Percentiles rank a stretch among this genome's conserved stretches.
Evolutionary conservation across 2,329 filamentous ascomycete species (phyloP).

Genomic region (Colletotrichum godetiae): DNA sequence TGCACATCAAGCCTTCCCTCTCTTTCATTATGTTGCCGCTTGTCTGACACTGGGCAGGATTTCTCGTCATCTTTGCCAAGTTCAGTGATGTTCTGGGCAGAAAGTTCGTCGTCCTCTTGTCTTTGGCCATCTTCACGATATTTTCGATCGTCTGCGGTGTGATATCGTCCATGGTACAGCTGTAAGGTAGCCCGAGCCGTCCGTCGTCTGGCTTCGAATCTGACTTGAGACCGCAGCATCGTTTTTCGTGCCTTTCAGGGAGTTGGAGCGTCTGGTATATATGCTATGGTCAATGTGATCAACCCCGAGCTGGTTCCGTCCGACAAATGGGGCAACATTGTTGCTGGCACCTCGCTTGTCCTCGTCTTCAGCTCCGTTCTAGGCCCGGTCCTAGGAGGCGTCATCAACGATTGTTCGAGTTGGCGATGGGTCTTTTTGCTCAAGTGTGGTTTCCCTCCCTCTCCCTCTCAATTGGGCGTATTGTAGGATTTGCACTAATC

Average conservation of each 20-base stretch:
- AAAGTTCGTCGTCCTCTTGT: constrained; percentile 48
- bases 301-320: constrained; percentile 49
- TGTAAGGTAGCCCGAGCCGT: constrained; percentile 38
- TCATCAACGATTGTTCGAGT: constrained; percentile 50
- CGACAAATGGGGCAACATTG: constrained; percentile 44
- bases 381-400: constrained; percentile 56
- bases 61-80: constrained; percentile 55
- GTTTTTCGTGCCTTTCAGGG: constrained; percentile 53
- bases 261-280: constrained; percentile 59
- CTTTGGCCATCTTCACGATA: constrained; percentile 51
- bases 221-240: constrained; percentile 41
- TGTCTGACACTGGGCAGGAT: constrained; percentile 41
- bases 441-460: constrained; percentile 47
- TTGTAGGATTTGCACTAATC: neutral
- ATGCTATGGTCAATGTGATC: constrained; percentile 52
- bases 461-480: neutral
- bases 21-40: neutral
- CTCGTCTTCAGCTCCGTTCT: constrained; percentile 54
- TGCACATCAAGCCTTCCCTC: neutral
- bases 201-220: neutral
- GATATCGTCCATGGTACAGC: constrained; percentile 45
- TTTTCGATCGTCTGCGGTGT: constrained; percentile 55
- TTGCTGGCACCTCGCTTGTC: constrained; percentile 49
- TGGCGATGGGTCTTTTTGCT: constrained; percentile 62
- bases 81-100: constrained; percentile 57